Base-by-base conservation (phyloP, 202 grass and related monocot species). In the Schoenoplectus triqueter region DNA sequence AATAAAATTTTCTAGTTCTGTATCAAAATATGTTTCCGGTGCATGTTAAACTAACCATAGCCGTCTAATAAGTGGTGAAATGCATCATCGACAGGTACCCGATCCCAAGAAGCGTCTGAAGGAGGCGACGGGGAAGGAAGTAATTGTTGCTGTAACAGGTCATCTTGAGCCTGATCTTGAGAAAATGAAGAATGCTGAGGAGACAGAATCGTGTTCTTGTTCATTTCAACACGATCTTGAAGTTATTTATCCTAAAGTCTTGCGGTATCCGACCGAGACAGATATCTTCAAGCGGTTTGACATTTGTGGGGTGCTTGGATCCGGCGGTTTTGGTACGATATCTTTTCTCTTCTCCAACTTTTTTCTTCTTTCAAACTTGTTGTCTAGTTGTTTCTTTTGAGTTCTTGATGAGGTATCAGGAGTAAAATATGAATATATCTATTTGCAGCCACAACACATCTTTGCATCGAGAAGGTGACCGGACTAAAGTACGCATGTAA, bases 401-500 rank as follows among this genome's bases (percentile, higher is more conserved):
- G 62, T 21, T 20, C 22, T 9, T 64, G 17, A 19, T 5, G 0
- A 14, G 2, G 18, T 72, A 5, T 48, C 45, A 21, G 6, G 2
- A 52, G 17, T 75, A 75, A 20, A 50, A 54, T 21, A 13, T 54
- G 20, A 54, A 75, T 54, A 75, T 75, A 8, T 69, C 0, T 59
- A 19, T 80, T 60, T 47, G 0, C 80, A 82, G 80, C 41, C 52
- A 82, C 17, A 0, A 51, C 60, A 50, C 8, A 82, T 48, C 10
- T 65, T 0, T 82, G 80, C 60, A 82, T 44, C 1, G 42, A 67
- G 18, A 64, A 66, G 10, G 59, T 2, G 3, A 82, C 59, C 10
- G n/a, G 44, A 19, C 7, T 39, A 9, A 66, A 49, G 6, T 82
- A 48, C 4, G 80, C 80, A 1, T 67, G 80, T 4, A 82, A 82